These are phyloP conservation scores for Singerocomus inundabilis DNA, from an alignment of 1,284 basidiomycete genomes.

Conservation along the genomic window DNA sequence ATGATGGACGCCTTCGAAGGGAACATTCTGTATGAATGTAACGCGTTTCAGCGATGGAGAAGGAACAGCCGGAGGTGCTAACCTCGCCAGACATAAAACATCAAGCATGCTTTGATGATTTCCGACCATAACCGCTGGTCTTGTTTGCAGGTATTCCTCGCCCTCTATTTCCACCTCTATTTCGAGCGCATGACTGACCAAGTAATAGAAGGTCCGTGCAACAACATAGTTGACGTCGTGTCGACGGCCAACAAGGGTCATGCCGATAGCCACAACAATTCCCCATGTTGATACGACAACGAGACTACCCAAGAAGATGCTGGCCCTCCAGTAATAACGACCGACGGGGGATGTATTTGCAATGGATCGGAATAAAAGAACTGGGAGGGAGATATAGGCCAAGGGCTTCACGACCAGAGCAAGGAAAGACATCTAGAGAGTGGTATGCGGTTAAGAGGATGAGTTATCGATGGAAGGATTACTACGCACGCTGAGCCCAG, in stretches of 20 bases:
- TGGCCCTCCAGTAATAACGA: slow-evolving; percentile 73
- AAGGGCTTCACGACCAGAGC: slow-evolving; percentile 60
- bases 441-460: slow-evolving; percentile 7
- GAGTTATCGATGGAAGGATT: slow-evolving; percentile 13
- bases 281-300: slow-evolving; percentile 77
- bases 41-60: not conserved
- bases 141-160: slow-evolving; percentile 70
- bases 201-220: slow-evolving; percentile 80
- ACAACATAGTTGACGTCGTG: slow-evolving; percentile 87
- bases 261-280: slow-evolving; percentile 66
- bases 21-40: slow-evolving; percentile 61
- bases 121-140: slow-evolving; percentile 76
- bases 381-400: slow-evolving; percentile 70
- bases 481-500: slow-evolving; percentile 26
- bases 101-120: slow-evolving; percentile 97
- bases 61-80: slow-evolving; percentile 28
- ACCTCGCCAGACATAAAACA: slow-evolving; percentile 82
- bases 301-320: slow-evolving; percentile 74
- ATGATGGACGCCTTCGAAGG: slow-evolving; percentile 85
- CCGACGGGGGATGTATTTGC: slow-evolving; percentile 52
- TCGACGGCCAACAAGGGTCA: slow-evolving; percentile 70
- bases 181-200: slow-evolving; percentile 68
- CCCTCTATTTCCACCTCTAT: slow-evolving; percentile 82
- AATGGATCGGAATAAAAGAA: slow-evolving; percentile 59
- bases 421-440: slow-evolving; percentile 56